These are phyloP conservation scores for Paramecium primaurelia DNA, from an alignment of 73 alveolate species.

Conservation along the genomic window DNA sequence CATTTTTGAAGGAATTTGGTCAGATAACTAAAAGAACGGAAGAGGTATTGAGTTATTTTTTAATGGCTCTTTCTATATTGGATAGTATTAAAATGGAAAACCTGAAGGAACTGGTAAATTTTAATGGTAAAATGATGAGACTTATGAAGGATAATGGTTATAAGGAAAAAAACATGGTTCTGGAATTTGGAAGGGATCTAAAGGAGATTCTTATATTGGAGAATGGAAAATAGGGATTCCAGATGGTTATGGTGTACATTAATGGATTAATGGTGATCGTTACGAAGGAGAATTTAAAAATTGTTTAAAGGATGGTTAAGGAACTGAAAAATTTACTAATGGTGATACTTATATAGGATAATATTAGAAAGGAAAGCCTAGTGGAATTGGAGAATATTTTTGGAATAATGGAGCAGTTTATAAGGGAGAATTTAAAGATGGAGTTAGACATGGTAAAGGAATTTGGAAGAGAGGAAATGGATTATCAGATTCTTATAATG, in stretches of 20 bases:
- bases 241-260: slow-evolving; percentile 60
- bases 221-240: slow-evolving; percentile 58
- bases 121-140: slow-evolving; percentile 32
- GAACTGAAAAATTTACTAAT: slow-evolving; percentile 69
- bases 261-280: slow-evolving; percentile 69
- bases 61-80: slow-evolving; percentile 60
- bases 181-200: slow-evolving; percentile 63
- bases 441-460: slow-evolving; percentile 76
- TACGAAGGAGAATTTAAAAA: slow-evolving; percentile 73
- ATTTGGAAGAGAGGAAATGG: slow-evolving; percentile 65
- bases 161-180: slow-evolving; percentile 31
- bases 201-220: slow-evolving; percentile 63
- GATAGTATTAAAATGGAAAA: not conserved
- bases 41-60: slow-evolving; percentile 60
- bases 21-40: slow-evolving; percentile 62
- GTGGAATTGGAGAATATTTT: slow-evolving; percentile 62
- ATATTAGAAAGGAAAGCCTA: slow-evolving; percentile 72
- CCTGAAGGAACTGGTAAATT: slow-evolving; percentile 42
- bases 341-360: slow-evolving; percentile 74
- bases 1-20: slow-evolving; percentile 72
- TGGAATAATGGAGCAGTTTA: slow-evolving; percentile 61
- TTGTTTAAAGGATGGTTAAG: slow-evolving; percentile 70
- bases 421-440: slow-evolving; percentile 69
- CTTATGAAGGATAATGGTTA: slow-evolving; percentile 23
- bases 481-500: slow-evolving; percentile 60